phyloP scores from a whole-genome alignment of 805 yeast species.

The Candida wancherniae region DNA sequence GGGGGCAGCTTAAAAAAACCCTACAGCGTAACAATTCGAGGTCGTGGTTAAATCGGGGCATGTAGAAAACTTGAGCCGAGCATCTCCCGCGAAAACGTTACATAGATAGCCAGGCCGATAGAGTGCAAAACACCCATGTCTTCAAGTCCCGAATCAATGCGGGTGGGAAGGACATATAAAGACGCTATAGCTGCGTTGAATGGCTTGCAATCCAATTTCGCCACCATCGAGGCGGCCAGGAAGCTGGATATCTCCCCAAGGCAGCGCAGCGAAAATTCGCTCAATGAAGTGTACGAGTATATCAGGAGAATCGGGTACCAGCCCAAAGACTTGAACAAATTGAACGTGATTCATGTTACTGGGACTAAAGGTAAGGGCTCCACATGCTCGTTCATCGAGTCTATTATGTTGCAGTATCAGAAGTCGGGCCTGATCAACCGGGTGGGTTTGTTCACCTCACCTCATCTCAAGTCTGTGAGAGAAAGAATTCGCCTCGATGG shows the following conservation, averaged over 20 bases:
- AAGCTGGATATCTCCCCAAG: slow-evolving; percentile 50
- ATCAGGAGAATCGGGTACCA: slow-evolving; percentile 36
- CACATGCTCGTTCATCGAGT: slow-evolving; percentile 89
- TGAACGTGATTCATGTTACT: slow-evolving; percentile 86
- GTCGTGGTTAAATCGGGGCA: too few species aligned
- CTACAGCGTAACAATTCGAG: too few species aligned
- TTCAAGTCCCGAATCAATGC: slow-evolving; percentile 15
- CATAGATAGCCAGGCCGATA: too few species aligned
- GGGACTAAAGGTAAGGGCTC: slow-evolving; percentile 99
- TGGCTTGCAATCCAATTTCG: slow-evolving; percentile 84
- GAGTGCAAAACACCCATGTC: slow-evolving; percentile 7
- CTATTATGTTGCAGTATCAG: slow-evolving; percentile 66
- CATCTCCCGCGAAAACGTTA: too few species aligned
- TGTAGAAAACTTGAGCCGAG: too few species aligned
- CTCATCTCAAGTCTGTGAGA: slow-evolving; percentile 88
- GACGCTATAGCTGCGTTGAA: slow-evolving; percentile 87
- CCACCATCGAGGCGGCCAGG: slow-evolving; percentile 78
- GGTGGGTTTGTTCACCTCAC: slow-evolving; percentile 93
- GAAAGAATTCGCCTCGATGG: slow-evolving; percentile 91
- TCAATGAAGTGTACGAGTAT: slow-evolving; percentile 69
- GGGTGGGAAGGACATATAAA: slow-evolving; percentile 24
- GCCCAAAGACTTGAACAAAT: slow-evolving; percentile 60
- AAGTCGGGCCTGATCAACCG: slow-evolving; percentile 40
- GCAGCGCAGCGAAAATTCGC: slow-evolving; percentile 57
- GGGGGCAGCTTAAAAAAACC: too few species aligned